phyloP scores from a whole-genome alignment of 2,329 filamentous ascomycete species.

The Dothistroma pini region DNA sequence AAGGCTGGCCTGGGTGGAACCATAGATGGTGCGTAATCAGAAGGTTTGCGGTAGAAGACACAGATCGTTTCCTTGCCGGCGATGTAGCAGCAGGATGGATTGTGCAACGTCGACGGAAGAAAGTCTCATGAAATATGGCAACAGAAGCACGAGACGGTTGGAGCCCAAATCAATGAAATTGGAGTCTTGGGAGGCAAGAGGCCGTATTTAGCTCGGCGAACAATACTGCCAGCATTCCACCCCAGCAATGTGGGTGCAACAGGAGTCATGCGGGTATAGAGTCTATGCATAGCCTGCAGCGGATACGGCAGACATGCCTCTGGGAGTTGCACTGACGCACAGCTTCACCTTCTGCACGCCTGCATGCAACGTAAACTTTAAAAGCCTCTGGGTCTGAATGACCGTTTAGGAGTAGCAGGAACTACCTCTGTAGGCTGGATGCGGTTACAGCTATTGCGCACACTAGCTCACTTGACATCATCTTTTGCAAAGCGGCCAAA shows the following conservation, averaged over 20 bases:
- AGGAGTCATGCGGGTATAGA: slow-evolving; percentile 23
- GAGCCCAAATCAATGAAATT: slow-evolving; percentile 18
- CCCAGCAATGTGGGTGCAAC: slow-evolving; percentile 19
- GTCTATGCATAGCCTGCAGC: slow-evolving; percentile 21
- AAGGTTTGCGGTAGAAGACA: background rate
- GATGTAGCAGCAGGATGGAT: background rate
- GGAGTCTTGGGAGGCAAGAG: slow-evolving; percentile 15
- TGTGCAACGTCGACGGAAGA: background rate
- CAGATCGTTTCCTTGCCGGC: background rate
- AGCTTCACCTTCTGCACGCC: slow-evolving; percentile 15
- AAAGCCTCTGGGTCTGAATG: slow-evolving; percentile 6
- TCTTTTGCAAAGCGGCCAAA: background rate
- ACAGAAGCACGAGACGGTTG: slow-evolving; percentile 1
- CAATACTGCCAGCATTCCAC: slow-evolving; percentile 20
- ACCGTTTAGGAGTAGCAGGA: slow-evolving; percentile 11
- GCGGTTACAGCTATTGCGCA: slow-evolving; percentile 16
- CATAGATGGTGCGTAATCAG: slow-evolving; percentile 17
- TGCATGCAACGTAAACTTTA: slow-evolving; percentile 17
- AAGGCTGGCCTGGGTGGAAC: slow-evolving; percentile 33
- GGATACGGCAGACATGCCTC: slow-evolving; percentile 19
- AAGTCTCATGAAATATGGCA: background rate
- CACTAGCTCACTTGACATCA: slow-evolving; percentile 8
- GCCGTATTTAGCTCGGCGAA: slow-evolving; percentile 18
- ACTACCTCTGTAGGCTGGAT: slow-evolving; percentile 18
- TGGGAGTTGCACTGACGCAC: slow-evolving; percentile 21